phyloP scores from a whole-genome alignment of 2,329 filamentous ascomycete genomes.

The Botrytis hyacinthi region DNA sequence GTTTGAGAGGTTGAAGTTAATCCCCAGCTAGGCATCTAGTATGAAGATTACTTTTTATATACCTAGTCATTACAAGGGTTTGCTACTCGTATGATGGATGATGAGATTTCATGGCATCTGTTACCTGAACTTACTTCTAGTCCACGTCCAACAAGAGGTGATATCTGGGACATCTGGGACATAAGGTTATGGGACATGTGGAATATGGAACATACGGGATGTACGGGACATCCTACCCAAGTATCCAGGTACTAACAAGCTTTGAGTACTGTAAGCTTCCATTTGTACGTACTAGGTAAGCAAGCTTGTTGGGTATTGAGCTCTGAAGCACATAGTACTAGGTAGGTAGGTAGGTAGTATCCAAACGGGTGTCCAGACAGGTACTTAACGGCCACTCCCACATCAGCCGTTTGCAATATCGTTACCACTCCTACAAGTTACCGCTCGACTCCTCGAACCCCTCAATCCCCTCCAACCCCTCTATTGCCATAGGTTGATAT shows the following conservation, averaged over 20 bases:
- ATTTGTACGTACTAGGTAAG: not conserved
- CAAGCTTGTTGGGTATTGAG: not conserved
- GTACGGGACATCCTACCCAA: not conserved
- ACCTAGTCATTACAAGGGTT: not conserved
- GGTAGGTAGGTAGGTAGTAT: not conserved
- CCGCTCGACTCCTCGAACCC: not conserved
- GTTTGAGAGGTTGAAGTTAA: not conserved
- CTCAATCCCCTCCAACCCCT: not conserved
- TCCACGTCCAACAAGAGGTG: not conserved
- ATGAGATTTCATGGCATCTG: not conserved
- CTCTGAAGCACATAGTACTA: not conserved
- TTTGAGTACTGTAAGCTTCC: not conserved
- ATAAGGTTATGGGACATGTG: not conserved
- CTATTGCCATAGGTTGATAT: not conserved
- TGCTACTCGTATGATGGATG: not conserved
- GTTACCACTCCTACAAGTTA: not conserved
- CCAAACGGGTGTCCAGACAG: not conserved
- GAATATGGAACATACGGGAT: not conserved
- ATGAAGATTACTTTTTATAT: not conserved
- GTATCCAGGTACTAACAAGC: not conserved
- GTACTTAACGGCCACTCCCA: not conserved
- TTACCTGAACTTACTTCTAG: not conserved
- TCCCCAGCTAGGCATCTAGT: not conserved
- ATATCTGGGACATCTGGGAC: not conserved
- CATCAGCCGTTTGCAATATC: not conserved